Percentiles rank a stretch among this genome's conserved stretches.
Conservation (phyloP, 768 basidiomycete genomes). For the Hypholoma sublateritium region DNA sequence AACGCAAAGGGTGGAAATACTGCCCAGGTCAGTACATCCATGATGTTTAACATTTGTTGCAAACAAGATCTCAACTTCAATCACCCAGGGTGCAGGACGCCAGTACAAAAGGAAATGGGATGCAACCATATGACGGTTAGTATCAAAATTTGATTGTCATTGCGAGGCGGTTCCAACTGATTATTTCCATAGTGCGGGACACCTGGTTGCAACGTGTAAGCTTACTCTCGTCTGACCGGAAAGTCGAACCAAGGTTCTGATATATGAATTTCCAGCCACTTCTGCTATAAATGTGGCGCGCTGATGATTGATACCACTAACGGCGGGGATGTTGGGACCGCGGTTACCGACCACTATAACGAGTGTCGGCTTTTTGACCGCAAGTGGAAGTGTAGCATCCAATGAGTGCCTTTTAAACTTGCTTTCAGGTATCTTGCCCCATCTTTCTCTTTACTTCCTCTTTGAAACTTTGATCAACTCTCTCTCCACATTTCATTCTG, state of each 20-base stretch:
- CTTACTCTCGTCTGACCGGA: neutral
- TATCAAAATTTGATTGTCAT: neutral
- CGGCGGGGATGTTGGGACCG: conserved; percentile 25
- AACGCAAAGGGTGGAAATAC: conserved; percentile 57
- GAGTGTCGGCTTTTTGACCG: conserved; percentile 24
- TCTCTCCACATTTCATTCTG: too few species aligned
- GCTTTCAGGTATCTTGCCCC: neutral
- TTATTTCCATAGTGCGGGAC: conserved; percentile 43
- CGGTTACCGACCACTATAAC: conserved; percentile 25
- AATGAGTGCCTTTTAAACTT: conserved; percentile 9
- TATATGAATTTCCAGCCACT: conserved; percentile 8
- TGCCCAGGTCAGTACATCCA: conserved; percentile 47
- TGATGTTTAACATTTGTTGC: too few species aligned
- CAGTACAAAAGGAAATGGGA: conserved; percentile 49
- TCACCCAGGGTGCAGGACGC: conserved; percentile 41
- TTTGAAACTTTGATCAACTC: too few species aligned
- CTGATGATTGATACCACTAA: conserved; percentile 38
- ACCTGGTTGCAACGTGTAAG: conserved; percentile 55
- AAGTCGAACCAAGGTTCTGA: too few species aligned
- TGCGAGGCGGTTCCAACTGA: neutral
- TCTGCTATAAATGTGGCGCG: conserved; percentile 36
- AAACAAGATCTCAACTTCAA: too few species aligned
- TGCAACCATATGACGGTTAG: conserved; percentile 64
- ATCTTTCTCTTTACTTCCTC: too few species aligned
- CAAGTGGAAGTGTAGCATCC: conserved; percentile 23